phyloP scores from a whole-genome alignment of 2,329 filamentous ascomycete genomes.

The Colletotrichum chrysophilum region DNA sequence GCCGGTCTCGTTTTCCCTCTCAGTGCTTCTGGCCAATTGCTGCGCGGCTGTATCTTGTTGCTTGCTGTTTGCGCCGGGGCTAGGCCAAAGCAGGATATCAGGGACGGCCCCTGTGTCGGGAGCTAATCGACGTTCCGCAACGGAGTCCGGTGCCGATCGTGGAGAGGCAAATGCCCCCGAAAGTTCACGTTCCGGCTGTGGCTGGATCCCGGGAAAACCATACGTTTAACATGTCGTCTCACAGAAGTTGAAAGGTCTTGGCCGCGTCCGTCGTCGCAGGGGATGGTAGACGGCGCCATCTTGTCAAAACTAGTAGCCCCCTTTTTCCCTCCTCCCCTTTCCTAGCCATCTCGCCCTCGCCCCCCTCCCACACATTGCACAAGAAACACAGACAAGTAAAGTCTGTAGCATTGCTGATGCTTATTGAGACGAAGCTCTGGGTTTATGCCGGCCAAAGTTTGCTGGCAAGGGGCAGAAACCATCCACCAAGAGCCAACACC shows the following conservation, averaged over 20 bases:
- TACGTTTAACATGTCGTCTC: background rate
- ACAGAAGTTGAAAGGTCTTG: background rate
- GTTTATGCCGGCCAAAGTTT: slow-evolving; percentile 19
- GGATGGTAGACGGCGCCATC: background rate
- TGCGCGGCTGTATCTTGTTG: background rate
- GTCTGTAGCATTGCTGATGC: slow-evolving; percentile 5
- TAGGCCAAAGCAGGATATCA: background rate
- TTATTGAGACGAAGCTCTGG: slow-evolving; percentile 16
- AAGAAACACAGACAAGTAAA: background rate
- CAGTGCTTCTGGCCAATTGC: background rate
- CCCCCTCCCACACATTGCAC: background rate
- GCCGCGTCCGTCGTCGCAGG: background rate
- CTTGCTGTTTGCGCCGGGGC: background rate
- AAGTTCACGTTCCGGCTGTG: background rate
- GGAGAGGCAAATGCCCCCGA: slow-evolving; percentile 5
- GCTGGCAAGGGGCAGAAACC: background rate
- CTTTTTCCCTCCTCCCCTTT: background rate
- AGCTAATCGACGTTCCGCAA: slow-evolving; percentile 16
- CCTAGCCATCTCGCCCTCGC: background rate
- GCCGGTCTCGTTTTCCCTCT: background rate
- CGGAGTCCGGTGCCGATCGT: slow-evolving; percentile 17
- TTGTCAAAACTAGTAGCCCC: background rate
- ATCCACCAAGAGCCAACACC: background rate
- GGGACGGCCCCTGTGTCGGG: slow-evolving; percentile 9
- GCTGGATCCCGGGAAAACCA: background rate